Evolutionary conservation across 1,139 yeast genomes (phyloP), one percentile per base, ranked within the genome.

Genomic region (Wickerhamomyces sp.): DNA sequence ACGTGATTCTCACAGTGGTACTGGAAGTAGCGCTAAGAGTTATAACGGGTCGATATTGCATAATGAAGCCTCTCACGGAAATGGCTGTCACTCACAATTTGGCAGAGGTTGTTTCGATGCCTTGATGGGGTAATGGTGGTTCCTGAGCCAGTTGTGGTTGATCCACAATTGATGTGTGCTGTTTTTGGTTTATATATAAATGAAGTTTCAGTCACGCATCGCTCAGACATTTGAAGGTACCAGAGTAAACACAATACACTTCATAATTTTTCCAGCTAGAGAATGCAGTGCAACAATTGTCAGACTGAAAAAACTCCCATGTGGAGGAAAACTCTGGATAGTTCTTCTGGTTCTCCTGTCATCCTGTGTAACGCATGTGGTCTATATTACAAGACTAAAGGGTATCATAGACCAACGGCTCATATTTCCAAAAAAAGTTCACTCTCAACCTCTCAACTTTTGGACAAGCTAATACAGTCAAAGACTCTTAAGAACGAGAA

Each of bases 311-410:
- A 85, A 49, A 87, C 96, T 0, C 95, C 96, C 0, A 69, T 87
- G 43, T 87, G 95, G 96, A 73, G 95, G 57, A 69, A 94, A 49
- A 76, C 82, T 4, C 76, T 80, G 0, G 91, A 85, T 59, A 86
- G 79, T 52, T 69, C 70, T 3, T 91, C 91, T 1, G 78, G 84
- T 55, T 13, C 32, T 3, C 14, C 41, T 11, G 66, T 78, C 4
- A 84, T 91, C 26, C 83, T 87, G 26, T 87, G 95, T 68, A 88
- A 87, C 59, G 95, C 95, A 0, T 87, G 95, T 67, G 96, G 95
- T 1, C 69, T 88, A 38, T 88, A 88, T 63, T 83, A 78, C 62
- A 71, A 84, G 49, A 71, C 88, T 42, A 95, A 86, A 58, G 90
- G 91, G 3, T 71, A 73, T 35, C 91, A 84, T 55, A 71, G 96